phyloP scores from a whole-genome alignment of 2,329 filamentous ascomycete species.

The Botrytis paeoniae region DNA sequence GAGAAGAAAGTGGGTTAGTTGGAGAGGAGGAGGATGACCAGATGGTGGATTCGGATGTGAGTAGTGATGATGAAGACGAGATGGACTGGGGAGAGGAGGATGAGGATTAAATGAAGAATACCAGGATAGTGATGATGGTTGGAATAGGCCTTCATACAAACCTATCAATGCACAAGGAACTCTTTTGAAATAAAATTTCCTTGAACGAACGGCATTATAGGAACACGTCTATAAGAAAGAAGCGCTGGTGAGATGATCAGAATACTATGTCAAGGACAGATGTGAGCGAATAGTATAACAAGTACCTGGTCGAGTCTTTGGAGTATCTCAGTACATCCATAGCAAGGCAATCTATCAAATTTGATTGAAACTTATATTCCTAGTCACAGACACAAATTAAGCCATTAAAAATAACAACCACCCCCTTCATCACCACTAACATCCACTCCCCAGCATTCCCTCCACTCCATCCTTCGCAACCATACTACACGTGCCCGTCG shows the following conservation, averaged over 20 bases:
- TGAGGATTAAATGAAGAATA: not conserved
- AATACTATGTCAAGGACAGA: not conserved
- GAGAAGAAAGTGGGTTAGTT: no score
- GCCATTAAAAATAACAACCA: not conserved
- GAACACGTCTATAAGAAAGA: not conserved
- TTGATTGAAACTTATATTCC: not conserved
- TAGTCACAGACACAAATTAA: no score
- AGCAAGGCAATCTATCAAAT: not conserved
- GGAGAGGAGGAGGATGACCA: not conserved
- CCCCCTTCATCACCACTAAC: constrained; percentile 17
- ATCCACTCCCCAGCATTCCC: constrained; percentile 35
- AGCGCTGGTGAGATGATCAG: not conserved
- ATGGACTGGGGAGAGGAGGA: not conserved
- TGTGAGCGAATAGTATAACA: not conserved
- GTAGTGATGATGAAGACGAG: not conserved
- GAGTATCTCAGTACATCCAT: not conserved
- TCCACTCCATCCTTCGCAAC: constrained; percentile 33
- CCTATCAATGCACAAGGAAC: not conserved
- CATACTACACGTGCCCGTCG: constrained; percentile 36
- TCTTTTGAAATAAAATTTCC: not conserved
- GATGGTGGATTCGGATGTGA: not conserved
- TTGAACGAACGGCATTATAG: no score
- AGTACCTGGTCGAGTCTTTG: not conserved
- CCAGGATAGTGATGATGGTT: not conserved
- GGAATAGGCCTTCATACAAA: not conserved